Evolutionary conservation across 2,329 filamentous ascomycete species (phyloP).

Genomic region (Aureobasidium sp.): DNA sequence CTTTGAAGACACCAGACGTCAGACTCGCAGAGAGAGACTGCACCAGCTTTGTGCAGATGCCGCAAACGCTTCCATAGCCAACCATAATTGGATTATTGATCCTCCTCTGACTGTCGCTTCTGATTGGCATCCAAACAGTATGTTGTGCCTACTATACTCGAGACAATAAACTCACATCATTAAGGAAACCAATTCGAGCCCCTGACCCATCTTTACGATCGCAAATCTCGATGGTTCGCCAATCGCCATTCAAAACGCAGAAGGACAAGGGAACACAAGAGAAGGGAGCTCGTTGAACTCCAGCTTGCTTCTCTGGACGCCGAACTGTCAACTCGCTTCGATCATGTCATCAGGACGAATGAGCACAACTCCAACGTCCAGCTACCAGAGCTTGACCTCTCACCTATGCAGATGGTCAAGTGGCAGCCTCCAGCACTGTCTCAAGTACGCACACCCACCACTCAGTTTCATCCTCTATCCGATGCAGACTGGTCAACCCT

Average conservation of each 20-base stretch:
- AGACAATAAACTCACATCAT: not conserved
- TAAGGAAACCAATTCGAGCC: constrained; percentile 10
- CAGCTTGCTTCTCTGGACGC: not conserved
- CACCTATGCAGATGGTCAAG: not conserved
- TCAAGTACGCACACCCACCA: not conserved
- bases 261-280: not conserved
- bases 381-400: not conserved
- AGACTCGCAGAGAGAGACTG: not conserved
- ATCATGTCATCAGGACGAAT: not conserved
- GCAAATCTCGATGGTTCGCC: not conserved
- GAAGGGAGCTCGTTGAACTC: not conserved
- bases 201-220: not conserved
- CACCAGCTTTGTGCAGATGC: not conserved
- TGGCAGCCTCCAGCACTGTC: not conserved
- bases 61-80: not conserved
- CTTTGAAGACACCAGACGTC: not conserved
- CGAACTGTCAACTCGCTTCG: not conserved
- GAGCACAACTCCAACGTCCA: not conserved
- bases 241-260: not conserved
- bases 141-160: not conserved
- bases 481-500: not conserved
- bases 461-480: not conserved
- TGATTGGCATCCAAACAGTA: not conserved
- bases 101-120: not conserved
- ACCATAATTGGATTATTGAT: not conserved